Evolutionary conservation across 345 rosid genomes (phyloP).

Genomic region (Cardamine chenopodiifolia): DNA sequence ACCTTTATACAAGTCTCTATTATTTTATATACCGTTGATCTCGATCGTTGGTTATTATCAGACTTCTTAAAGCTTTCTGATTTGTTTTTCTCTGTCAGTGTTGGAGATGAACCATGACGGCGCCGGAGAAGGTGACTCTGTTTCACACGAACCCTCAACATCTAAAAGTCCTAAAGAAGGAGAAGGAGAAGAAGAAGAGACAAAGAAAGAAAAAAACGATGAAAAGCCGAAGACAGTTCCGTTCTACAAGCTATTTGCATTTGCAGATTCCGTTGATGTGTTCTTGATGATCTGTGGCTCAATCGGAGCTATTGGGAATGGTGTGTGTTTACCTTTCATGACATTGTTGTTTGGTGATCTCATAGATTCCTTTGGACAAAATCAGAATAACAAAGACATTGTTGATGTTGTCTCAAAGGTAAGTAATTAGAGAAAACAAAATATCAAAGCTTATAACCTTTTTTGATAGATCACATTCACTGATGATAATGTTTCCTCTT

Average conservation of each 20-base stretch:
- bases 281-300: slow-evolving; percentile 67
- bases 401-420: slow-evolving; percentile 66
- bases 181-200: slow-evolving; percentile 31
- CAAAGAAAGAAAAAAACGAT: slow-evolving; percentile 18
- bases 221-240: slow-evolving; percentile 54
- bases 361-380: slow-evolving; percentile 60
- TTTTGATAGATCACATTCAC: background rate
- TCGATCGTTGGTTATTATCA: slow-evolving; percentile 21
- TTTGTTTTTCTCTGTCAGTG: background rate
- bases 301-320: slow-evolving; percentile 71
- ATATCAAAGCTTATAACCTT: background rate
- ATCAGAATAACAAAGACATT: slow-evolving; percentile 50
- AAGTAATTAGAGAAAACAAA: background rate
- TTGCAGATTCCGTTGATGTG: slow-evolving; percentile 62
- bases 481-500: slow-evolving; percentile 6
- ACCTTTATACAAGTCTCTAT: background rate
- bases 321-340: slow-evolving; percentile 66
- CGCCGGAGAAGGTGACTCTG: slow-evolving; percentile 35
- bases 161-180: slow-evolving; percentile 47
- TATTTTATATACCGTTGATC: slow-evolving; percentile 6
- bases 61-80: background rate
- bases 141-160: slow-evolving; percentile 48
- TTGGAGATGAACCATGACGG: slow-evolving; percentile 36
- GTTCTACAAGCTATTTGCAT: slow-evolving; percentile 63
- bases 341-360: slow-evolving; percentile 67